A percentile compares a stretch with the other conserved stretches of the same genome.
phyloP scores from a whole-genome alignment of 2,329 filamentous ascomycete species.

The Aspergillus novofumigatus region DNA sequence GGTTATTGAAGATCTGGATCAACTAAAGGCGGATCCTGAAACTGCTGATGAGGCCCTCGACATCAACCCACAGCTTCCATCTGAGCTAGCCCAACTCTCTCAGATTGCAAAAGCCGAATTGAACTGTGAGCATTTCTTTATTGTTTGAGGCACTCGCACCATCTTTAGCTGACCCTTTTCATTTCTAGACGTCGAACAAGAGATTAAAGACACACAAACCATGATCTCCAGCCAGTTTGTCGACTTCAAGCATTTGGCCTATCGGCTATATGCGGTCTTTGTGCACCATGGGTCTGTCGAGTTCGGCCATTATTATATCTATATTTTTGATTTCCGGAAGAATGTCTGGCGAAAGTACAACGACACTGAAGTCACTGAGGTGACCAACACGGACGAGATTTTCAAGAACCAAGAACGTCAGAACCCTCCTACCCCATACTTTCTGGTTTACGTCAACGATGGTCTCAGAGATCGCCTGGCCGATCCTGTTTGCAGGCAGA shows the following conservation, averaged over 20 bases:
- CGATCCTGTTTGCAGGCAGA: conserved; percentile 53
- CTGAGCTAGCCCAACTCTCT: conserved; percentile 44
- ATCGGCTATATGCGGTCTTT: conserved; percentile 86
- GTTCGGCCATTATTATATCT: conserved; percentile 94
- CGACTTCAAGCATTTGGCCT: conserved; percentile 62
- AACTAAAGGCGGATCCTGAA: conserved; percentile 31
- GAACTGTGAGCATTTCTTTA: conserved; percentile 29
- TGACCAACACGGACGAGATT: conserved; percentile 62
- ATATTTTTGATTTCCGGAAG: conserved; percentile 83
- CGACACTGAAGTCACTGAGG: conserved; percentile 72
- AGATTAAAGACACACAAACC: conserved; percentile 48
- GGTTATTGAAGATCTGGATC: conserved; percentile 42
- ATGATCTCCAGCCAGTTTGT: conserved; percentile 58
- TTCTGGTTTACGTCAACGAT: conserved; percentile 76
- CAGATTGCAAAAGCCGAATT: conserved; percentile 45
- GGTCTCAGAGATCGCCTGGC: conserved; percentile 57
- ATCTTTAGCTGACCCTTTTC: conserved; percentile 7
- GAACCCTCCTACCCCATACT: conserved; percentile 71
- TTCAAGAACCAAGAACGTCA: conserved; percentile 60
- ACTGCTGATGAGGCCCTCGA: conserved; percentile 38
- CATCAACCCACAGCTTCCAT: conserved; percentile 39
- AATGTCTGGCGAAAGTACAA: conserved; percentile 91
- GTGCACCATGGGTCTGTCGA: conserved; percentile 69
- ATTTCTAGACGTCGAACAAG: conserved; percentile 31
- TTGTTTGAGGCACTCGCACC: not conserved